Evolutionary conservation across 805 yeast species (phyloP).

Genomic region (Yarrowia osloensis): DNA sequence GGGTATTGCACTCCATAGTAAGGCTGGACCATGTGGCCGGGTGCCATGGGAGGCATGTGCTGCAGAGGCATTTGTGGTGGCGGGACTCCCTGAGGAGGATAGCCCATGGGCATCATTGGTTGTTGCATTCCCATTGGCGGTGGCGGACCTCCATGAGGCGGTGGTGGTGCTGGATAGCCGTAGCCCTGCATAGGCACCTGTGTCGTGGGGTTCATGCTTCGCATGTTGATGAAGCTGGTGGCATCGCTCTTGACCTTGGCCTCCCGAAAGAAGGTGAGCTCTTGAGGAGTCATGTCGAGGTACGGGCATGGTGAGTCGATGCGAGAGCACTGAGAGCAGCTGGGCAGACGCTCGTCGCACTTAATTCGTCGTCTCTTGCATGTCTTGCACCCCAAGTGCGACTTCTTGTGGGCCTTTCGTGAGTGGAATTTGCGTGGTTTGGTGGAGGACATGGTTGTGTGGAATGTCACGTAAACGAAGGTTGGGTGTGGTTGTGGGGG

Average conservation of each 20-base stretch:
- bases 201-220: conserved; percentile 21
- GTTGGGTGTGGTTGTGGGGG: neutral
- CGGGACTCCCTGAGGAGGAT: conserved; percentile 2
- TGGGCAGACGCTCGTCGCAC: conserved; percentile 65
- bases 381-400: conserved; percentile 73
- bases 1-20: conserved; percentile 1
- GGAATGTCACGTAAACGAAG: neutral
- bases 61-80: conserved; percentile 18
- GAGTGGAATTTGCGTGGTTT: conserved; percentile 43
- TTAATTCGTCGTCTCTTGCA: conserved; percentile 64
- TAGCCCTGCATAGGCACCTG: conserved; percentile 16
- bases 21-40: neutral
- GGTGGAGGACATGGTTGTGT: conserved; percentile 9
- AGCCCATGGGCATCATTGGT: conserved; percentile 24
- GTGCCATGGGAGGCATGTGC: conserved; percentile 12
- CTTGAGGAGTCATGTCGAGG: conserved; percentile 49
- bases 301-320: conserved; percentile 54
- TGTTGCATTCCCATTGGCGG: conserved; percentile 1
- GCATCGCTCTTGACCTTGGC: conserved; percentile 23
- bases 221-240: conserved; percentile 26
- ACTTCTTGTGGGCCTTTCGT: conserved; percentile 64
- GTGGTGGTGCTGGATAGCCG: conserved; percentile 5
- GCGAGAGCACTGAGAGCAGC: conserved; percentile 57
- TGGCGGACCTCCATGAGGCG: neutral
- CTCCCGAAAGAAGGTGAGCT: conserved; percentile 43